Evolutionary conservation across 2,329 filamentous ascomycete species (phyloP).

Genomic region (Thermoascus crustaceus): DNA sequence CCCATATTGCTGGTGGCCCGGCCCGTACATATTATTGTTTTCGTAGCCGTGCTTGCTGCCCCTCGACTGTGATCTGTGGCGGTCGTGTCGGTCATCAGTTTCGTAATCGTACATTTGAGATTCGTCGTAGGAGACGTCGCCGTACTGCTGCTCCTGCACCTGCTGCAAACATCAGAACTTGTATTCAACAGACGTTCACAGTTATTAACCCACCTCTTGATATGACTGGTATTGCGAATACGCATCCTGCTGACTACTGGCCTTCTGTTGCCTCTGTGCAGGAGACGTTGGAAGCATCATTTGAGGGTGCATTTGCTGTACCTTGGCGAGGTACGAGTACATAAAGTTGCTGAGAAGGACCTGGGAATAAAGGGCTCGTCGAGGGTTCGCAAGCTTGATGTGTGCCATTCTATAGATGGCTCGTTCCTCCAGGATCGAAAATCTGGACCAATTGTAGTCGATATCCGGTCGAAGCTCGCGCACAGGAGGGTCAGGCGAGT

Average conservation of each 20-base stretch:
- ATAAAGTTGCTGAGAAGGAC: slow-evolving; percentile 98
- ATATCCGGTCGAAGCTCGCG: slow-evolving; percentile 73
- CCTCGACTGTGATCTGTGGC: slow-evolving; percentile 30
- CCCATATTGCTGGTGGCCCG: slow-evolving; percentile 29
- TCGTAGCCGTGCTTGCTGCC: slow-evolving; percentile 32
- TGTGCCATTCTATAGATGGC: slow-evolving; percentile 98
- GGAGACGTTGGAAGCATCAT: slow-evolving; percentile 78
- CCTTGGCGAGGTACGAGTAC: slow-evolving; percentile 98
- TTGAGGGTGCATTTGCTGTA: slow-evolving; percentile 97
- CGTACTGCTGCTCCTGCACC: slow-evolving; percentile 27
- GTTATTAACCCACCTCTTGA: slow-evolving; percentile 32
- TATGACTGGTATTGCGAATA: slow-evolving; percentile 40
- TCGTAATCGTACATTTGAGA: slow-evolving; percentile 46
- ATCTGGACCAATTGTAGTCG: slow-evolving; percentile 93
- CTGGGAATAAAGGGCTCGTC: slow-evolving; percentile 84
- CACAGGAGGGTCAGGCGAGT: slow-evolving; percentile 73
- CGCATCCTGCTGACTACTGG: slow-evolving; percentile 33
- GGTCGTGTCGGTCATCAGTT: slow-evolving; percentile 32
- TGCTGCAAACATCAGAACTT: slow-evolving; percentile 14
- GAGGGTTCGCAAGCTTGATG: slow-evolving; percentile 96
- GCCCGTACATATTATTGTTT: slow-evolving; percentile 27
- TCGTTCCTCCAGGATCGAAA: slow-evolving; percentile 88
- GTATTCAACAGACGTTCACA: background rate
- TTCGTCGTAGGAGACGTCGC: slow-evolving; percentile 41
- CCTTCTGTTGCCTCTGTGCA: slow-evolving; percentile 53